Evolutionary conservation across 225 moss, liverwort and hornwort species (phyloP).

Genomic region (Takakia lepidozioides): DNA sequence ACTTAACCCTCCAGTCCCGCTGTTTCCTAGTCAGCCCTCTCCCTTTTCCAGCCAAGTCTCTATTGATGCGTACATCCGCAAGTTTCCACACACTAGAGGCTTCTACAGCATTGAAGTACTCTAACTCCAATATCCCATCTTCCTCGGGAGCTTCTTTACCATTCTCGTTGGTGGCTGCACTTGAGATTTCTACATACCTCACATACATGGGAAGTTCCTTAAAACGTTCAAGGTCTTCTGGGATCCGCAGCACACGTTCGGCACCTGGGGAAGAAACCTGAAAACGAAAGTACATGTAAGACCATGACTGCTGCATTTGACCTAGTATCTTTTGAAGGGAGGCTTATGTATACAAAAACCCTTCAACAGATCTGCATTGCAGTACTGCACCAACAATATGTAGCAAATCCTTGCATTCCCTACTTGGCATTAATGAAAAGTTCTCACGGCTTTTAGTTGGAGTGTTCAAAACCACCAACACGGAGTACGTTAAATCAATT

Average conservation of each 20-base stretch:
- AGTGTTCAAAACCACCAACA: no score
- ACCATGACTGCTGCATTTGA: no score
- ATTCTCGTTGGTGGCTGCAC: no score
- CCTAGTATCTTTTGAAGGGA: not conserved
- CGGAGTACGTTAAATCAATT: no score
- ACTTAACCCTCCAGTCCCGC: slow-evolving; percentile 68
- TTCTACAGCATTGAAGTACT: slow-evolving; percentile 40
- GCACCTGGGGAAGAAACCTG: slow-evolving; percentile 96
- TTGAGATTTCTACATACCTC: slow-evolving; percentile 37
- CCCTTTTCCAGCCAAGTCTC: slow-evolving; percentile 73
- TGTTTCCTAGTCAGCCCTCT: slow-evolving; percentile 80
- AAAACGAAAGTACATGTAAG: no score
- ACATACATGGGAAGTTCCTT: slow-evolving; percentile 96
- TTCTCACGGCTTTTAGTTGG: no score
- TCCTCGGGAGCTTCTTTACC: slow-evolving; percentile 35
- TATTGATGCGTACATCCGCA: slow-evolving; percentile 76
- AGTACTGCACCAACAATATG: no score
- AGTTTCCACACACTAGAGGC: slow-evolving; percentile 81
- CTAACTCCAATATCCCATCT: slow-evolving; percentile 78
- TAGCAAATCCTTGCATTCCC: no score
- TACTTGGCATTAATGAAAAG: no score
- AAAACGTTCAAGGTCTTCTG: slow-evolving; percentile 76
- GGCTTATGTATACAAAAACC: no score
- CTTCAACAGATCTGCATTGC: no score
- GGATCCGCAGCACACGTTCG: slow-evolving; percentile 81